A percentile compares a stretch with the other conserved stretches of the same genome.
Conservation (phyloP, 352 stramenopile species). For the Halophytophthora polymorphica region DNA sequence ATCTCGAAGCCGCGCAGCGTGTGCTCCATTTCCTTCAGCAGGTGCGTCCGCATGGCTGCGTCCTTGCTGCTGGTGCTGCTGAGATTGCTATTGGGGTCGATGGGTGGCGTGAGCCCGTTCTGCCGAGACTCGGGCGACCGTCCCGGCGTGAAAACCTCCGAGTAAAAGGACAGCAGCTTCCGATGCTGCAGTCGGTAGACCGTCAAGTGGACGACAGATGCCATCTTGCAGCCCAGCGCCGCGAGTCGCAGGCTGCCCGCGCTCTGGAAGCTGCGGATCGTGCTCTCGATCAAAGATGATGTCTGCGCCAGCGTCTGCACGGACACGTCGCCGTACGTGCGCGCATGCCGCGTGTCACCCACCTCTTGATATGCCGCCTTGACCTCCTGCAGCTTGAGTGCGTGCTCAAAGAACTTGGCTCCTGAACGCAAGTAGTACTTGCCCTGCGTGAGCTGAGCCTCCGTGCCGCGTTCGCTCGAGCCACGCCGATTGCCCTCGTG, state of each 20-base stretch:
- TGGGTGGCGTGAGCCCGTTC: slow-evolving; percentile 73
- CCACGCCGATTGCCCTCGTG: slow-evolving; percentile 76
- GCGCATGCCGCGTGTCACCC: slow-evolving; percentile 60
- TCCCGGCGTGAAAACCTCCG: slow-evolving; percentile 71
- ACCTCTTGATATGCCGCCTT: slow-evolving; percentile 77
- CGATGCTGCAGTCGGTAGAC: slow-evolving; percentile 81
- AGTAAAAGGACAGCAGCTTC: slow-evolving; percentile 78
- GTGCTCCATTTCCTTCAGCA: slow-evolving; percentile 86
- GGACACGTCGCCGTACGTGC: slow-evolving; percentile 57
- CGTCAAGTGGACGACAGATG: slow-evolving; percentile 72
- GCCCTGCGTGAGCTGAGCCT: slow-evolving; percentile 55
- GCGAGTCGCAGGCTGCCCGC: slow-evolving; percentile 59
- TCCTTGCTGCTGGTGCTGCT: slow-evolving; percentile 64
- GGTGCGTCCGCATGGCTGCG: slow-evolving; percentile 51
- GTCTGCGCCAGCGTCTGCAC: slow-evolving; percentile 75
- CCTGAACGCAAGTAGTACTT: slow-evolving; percentile 76
- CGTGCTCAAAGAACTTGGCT: slow-evolving; percentile 83
- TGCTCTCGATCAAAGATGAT: slow-evolving; percentile 77
- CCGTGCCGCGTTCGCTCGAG: slow-evolving; percentile 29
- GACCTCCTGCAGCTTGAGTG: slow-evolving; percentile 72
- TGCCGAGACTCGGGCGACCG: slow-evolving; percentile 70
- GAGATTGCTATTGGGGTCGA: slow-evolving; percentile 33
- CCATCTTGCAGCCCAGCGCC: slow-evolving; percentile 81
- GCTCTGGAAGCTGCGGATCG: slow-evolving; percentile 59
- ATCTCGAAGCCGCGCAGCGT: slow-evolving; percentile 85